Conservation (phyloP, 2,329 filamentous ascomycete species). For the Trichophyton verrucosum region DNA sequence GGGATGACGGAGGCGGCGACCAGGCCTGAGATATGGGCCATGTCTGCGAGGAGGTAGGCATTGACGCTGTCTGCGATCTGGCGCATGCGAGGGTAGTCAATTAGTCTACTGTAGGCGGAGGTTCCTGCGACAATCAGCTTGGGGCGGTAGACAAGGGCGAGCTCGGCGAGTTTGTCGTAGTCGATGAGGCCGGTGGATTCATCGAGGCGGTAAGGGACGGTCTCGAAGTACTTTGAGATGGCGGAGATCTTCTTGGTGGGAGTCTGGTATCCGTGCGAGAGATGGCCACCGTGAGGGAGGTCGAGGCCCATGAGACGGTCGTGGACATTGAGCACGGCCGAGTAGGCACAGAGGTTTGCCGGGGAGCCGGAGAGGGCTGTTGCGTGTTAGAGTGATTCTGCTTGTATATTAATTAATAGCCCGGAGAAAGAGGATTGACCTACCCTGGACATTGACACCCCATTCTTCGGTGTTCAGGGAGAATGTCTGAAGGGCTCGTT, state of each 20-base stretch:
- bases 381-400: conserved; percentile 1
- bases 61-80: conserved; percentile 88
- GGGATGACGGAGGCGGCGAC: conserved; percentile 88
- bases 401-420: neutral
- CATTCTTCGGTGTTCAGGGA: conserved; percentile 72
- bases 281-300: conserved; percentile 83
- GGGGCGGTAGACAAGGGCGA: conserved; percentile 82
- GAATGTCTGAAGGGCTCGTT: conserved; percentile 79
- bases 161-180: conserved; percentile 84
- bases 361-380: conserved; percentile 67
- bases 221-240: conserved; percentile 98
- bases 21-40: conserved; percentile 96
- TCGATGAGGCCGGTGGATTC: conserved; percentile 81
- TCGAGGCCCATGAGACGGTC: conserved; percentile 95
- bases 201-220: conserved; percentile 81
- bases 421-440: conserved; percentile 20
- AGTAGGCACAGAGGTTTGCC: conserved; percentile 74
- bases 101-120: conserved; percentile 93
- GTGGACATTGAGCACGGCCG: conserved; percentile 87
- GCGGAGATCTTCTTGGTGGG: conserved; percentile 93
- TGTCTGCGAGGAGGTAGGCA: conserved; percentile 91
- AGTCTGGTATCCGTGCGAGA: conserved; percentile 96
- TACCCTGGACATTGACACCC: conserved; percentile 92
- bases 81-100: conserved; percentile 93
- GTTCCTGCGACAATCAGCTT: conserved; percentile 95